Conservation (phyloP, 129 eudicot species). For the Flaveria bidentis region DNA sequence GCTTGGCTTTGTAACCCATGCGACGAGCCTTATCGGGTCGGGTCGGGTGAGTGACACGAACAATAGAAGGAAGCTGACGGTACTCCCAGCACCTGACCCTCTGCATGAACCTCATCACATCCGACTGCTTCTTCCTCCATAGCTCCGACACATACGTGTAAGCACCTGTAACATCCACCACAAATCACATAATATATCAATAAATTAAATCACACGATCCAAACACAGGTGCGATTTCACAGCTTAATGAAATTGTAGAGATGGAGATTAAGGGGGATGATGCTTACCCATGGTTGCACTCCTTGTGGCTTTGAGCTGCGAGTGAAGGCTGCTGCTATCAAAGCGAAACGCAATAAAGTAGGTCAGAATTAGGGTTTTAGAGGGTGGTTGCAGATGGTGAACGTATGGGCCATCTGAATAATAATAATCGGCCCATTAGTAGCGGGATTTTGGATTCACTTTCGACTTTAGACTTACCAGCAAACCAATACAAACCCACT, state of each 20-base stretch:
- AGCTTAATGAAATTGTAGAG: neutral
- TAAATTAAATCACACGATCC: neutral
- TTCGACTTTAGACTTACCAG: too few relatives aligned
- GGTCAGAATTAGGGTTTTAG: slow-evolving; percentile 32
- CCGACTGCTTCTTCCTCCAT: slow-evolving; percentile 83
- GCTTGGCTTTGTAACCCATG: slow-evolving; percentile 87
- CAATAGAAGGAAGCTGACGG: slow-evolving; percentile 84
- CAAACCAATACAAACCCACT: too few relatives aligned
- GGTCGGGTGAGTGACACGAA: slow-evolving; percentile 83
- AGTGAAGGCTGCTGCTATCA: neutral
- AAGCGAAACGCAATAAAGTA: neutral
- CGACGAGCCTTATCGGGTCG: slow-evolving; percentile 93
- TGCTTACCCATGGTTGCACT: slow-evolving; percentile 26
- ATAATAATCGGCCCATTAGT: neutral
- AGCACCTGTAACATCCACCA: slow-evolving; percentile 45
- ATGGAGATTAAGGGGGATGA: neutral
- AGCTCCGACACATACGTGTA: slow-evolving; percentile 77
- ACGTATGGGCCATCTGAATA: neutral
- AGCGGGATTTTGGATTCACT: neutral
- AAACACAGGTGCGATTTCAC: neutral
- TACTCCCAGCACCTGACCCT: slow-evolving; percentile 85
- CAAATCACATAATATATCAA: neutral
- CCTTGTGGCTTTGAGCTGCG: slow-evolving; percentile 8
- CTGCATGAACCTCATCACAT: slow-evolving; percentile 76
- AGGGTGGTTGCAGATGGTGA: neutral